These are phyloP conservation scores for Taxillus chinensis DNA, from an alignment of 164 flowering plant genomes.

Conservation along the genomic window DNA sequence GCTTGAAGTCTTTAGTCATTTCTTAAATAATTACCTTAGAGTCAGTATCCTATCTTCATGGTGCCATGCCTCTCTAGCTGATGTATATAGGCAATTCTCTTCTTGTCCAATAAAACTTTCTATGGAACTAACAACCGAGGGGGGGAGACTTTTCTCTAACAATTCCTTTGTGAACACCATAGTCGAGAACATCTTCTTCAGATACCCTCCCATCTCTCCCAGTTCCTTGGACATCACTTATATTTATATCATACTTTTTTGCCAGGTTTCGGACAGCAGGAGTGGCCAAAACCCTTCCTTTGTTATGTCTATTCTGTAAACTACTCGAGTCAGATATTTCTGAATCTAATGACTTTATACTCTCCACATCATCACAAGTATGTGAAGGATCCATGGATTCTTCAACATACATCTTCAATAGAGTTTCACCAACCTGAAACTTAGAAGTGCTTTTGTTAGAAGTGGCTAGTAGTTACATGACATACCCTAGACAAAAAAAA, in stretches of 20 bases:
- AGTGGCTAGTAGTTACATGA: neutral
- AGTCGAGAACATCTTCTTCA: slow-evolving; percentile 68
- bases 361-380: slow-evolving; percentile 16
- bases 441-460: neutral
- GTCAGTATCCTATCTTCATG: slow-evolving; percentile 48
- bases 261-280: slow-evolving; percentile 81
- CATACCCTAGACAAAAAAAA: neutral
- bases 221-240: slow-evolving; percentile 64
- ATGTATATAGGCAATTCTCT: slow-evolving; percentile 14
- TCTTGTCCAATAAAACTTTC: slow-evolving; percentile 14
- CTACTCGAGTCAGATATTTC: slow-evolving; percentile 12
- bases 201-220: slow-evolving; percentile 80
- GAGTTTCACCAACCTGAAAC: slow-evolving; percentile 88
- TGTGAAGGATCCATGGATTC: slow-evolving; percentile 21
- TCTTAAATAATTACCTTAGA: slow-evolving; percentile 44
- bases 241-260: slow-evolving; percentile 53
- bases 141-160: slow-evolving; percentile 21
- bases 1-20: neutral
- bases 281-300: slow-evolving; percentile 48
- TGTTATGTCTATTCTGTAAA: slow-evolving; percentile 9
- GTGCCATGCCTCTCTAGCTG: slow-evolving; percentile 14
- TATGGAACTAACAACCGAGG: slow-evolving; percentile 12
- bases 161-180: slow-evolving; percentile 38
- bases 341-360: slow-evolving; percentile 9
- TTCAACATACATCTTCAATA: slow-evolving; percentile 53